A percentile compares a stretch with the other conserved stretches of the same genome.
These are phyloP conservation scores for Chlorella sp. DNA, from an alignment of 139 green algal species.

Conservation along the genomic window DNA sequence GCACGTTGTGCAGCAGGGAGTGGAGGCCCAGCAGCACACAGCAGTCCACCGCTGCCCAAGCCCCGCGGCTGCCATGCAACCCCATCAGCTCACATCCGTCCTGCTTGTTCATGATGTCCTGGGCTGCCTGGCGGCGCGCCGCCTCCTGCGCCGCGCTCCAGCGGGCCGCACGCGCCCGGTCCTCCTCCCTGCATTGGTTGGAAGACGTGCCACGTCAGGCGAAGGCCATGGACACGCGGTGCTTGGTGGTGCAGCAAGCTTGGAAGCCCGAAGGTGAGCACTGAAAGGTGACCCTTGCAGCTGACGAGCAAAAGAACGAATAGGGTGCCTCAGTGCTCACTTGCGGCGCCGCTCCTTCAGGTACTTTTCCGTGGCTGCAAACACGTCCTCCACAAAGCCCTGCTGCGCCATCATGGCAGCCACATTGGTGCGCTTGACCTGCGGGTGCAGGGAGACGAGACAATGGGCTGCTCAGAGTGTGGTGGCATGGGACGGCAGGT, in stretches of 20 bases:
- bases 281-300: too few species aligned
- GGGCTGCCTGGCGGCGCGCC: slow-evolving; percentile 52
- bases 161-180: slow-evolving; percentile 30
- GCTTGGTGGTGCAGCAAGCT: neutral
- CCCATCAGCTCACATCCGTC: slow-evolving; percentile 31
- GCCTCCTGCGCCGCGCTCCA: slow-evolving; percentile 73
- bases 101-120: slow-evolving; percentile 31
- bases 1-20: too few species aligned
- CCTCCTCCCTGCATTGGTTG: slow-evolving; percentile 58
- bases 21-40: too few species aligned
- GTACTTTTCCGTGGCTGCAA: slow-evolving; percentile 48
- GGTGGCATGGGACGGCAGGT: too few species aligned
- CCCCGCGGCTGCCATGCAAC: too few species aligned
- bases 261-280: too few species aligned
- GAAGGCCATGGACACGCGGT: too few species aligned
- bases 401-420: slow-evolving; percentile 85
- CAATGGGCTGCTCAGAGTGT: neutral
- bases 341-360: slow-evolving; percentile 55
- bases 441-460: neutral
- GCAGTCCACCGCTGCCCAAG: too few species aligned
- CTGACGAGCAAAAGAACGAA: too few species aligned
- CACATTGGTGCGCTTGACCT: slow-evolving; percentile 70
- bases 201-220: too few species aligned
- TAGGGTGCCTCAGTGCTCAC: too few species aligned
- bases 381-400: slow-evolving; percentile 58